Evolutionary conservation across 345 rosid genomes (phyloP), one percentile per base, ranked within the genome.

Genomic region (Murraya paniculata): DNA sequence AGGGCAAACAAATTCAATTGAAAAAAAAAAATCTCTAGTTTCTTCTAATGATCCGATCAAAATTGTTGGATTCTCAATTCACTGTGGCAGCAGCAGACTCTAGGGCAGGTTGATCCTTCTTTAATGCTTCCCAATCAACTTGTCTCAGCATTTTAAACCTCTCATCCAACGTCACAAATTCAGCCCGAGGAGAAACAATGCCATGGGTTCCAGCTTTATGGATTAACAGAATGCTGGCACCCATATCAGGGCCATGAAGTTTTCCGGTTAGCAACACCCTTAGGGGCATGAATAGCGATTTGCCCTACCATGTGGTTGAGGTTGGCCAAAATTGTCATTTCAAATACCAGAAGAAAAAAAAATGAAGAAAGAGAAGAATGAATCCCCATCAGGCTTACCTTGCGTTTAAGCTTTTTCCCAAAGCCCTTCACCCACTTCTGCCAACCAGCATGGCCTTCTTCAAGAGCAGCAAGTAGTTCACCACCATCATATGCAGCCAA

Each of bases 211-310:
- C 97, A 71, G 97, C 98, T 85, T 87, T 87, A 79, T 91, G 84
- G 39, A 95, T 86, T 62, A 95, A 76, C 39, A 91, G 41, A 68
- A 95, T 82, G 76, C 93, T 89, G 0, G 89, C 72, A 33, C 89
- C 94, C 89, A 95, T 95, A 72, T 93, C 98, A 36, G 99, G 99
- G 65, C 99, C 99, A 50, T 93, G 97, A 25, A 95, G 89, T 81
- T 93, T 95, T 72, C 99, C 99, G 0, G 96, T 91, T 81, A 95
- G 68, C 90, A 93, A 83, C 70, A 92, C 86, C 70, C 98, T 86
- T 48, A 92, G 88, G 6, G 98, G 97, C 99, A 92, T 90, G 90
- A 92, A 95, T 67, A 95, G 94, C 27, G 97, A 89, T 78, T 92
- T 95, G 31, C 98, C 97, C 97, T 94, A 87, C 83, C 71, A 82